Conservation (phyloP, 2,329 filamentous ascomycete species). For the Purpureocillium lavendulum region DNA sequence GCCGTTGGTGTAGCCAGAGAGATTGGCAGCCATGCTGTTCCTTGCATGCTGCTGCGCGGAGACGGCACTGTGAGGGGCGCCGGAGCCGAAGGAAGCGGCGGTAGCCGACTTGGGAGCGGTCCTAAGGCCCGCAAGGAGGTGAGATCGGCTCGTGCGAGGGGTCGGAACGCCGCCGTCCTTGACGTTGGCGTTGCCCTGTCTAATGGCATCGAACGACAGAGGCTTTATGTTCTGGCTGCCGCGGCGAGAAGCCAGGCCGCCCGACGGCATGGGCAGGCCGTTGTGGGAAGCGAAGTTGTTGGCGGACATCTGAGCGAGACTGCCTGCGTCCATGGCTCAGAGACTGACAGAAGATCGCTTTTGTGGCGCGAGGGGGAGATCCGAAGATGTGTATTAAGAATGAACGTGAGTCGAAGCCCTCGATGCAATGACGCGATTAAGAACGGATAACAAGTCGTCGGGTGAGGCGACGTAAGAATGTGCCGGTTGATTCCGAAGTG, state of each 20-base stretch:
- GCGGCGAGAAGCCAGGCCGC: conserved; percentile 75
- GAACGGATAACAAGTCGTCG: conserved; percentile 7
- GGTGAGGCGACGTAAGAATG: conserved; percentile 1
- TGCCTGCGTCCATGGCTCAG: conserved; percentile 82
- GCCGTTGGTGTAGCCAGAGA: conserved; percentile 35
- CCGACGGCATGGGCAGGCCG: conserved; percentile 66
- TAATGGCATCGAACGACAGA: conserved; percentile 67
- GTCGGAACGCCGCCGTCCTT: conserved; percentile 65
- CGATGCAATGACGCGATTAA: conserved; percentile 2
- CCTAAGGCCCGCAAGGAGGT: conserved; percentile 84
- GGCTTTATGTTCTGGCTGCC: conserved; percentile 87
- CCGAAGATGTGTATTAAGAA: conserved; percentile 1
- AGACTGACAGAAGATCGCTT: conserved; percentile 10
- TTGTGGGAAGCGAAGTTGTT: conserved; percentile 65
- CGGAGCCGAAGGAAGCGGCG: conserved; percentile 63
- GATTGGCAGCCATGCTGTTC: conserved; percentile 34
- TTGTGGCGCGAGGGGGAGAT: conserved; percentile 11
- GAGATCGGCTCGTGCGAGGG: conserved; percentile 88
- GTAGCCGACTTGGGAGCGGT: conserved; percentile 83
- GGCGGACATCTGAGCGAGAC: conserved; percentile 99
- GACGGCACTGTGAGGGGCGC: conserved; percentile 42
- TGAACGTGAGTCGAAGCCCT: neutral
- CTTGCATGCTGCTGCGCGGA: conserved; percentile 33
- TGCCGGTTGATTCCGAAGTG: neutral
- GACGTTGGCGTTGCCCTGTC: conserved; percentile 59